A percentile compares a stretch with the other conserved stretches of the same genome.
phyloP scores from a whole-genome alignment of 495 filamentous ascomycete genomes.

The Penicillium subrubescens region DNA sequence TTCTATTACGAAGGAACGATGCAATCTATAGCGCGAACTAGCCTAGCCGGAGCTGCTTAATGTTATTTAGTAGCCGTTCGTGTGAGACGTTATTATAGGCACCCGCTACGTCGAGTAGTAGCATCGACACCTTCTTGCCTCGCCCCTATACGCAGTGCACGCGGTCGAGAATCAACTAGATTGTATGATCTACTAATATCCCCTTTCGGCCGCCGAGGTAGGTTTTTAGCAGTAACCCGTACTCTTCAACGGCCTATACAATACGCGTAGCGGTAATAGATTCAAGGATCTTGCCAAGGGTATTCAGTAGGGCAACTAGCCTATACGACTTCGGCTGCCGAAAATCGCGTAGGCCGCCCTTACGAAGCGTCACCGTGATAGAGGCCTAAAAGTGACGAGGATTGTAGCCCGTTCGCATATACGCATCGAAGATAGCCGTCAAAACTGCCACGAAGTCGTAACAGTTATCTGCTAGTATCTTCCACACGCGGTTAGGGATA shows the following conservation, averaged over 20 bases:
- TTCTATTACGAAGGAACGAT: neutral
- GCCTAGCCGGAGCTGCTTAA: neutral
- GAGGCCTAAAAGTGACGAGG: conserved; percentile 23
- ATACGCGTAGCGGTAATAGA: conserved; percentile 18
- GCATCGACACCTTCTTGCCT: neutral
- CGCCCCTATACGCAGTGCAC: conserved; percentile 25
- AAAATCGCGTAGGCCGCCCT: conserved; percentile 24
- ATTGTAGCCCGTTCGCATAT: conserved; percentile 23
- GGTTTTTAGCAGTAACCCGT: too few relatives aligned
- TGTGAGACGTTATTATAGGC: too few relatives aligned
- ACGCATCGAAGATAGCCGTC: conserved; percentile 28
- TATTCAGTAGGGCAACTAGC: conserved; percentile 32
- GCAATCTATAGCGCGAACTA: conserved; percentile 1
- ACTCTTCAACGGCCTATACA: conserved; percentile 1
- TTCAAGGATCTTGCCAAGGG: conserved; percentile 30
- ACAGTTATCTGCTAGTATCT: conserved; percentile 9
- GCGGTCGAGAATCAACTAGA: conserved; percentile 21
- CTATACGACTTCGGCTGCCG: conserved; percentile 21
- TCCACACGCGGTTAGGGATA: conserved; percentile 26
- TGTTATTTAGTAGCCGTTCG: too few relatives aligned
- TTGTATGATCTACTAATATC: conserved; percentile 17
- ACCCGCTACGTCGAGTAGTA: too few relatives aligned
- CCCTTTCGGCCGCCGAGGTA: conserved; percentile 9
- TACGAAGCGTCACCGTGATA: conserved; percentile 22
- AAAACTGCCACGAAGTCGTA: neutral